Evolutionary conservation across 1,284 basidiomycete species (phyloP).

Genomic region (Trametes sp.): DNA sequence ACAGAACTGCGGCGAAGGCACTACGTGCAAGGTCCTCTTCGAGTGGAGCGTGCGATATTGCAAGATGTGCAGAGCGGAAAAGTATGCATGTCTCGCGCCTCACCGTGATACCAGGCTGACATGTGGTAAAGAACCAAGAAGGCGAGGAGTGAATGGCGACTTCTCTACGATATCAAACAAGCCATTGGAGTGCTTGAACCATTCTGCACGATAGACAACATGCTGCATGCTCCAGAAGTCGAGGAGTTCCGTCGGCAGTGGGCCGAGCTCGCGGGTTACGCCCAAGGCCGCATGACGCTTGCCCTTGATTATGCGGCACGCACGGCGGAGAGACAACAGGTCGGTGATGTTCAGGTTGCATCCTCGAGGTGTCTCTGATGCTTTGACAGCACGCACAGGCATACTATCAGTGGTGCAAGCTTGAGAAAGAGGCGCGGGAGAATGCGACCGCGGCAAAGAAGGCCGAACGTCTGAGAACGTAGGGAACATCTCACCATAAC

Average conservation of each 20-base stretch:
- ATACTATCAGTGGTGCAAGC: neutral
- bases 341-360: neutral
- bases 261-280: slow-evolving; percentile 1
- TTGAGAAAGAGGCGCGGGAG: neutral
- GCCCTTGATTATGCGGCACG: neutral
- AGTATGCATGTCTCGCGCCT: neutral
- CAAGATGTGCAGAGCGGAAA: neutral
- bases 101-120: neutral
- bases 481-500: neutral
- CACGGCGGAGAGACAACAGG: neutral
- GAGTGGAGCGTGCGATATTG: slow-evolving; percentile 8
- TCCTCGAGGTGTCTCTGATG: neutral
- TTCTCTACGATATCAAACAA: neutral
- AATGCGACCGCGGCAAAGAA: neutral
- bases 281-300: neutral
- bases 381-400: neutral
- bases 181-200: neutral
- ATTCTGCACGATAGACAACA: neutral
- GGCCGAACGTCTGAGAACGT: neutral
- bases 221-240: neutral
- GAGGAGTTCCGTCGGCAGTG: slow-evolving; percentile 3
- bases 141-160: neutral
- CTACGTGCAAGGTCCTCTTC: neutral
- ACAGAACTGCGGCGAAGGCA: neutral
- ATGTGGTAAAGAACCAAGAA: neutral